Base-by-base conservation (phyloP, 768 basidiomycete species). In the Lactarius akahatsu region DNA sequence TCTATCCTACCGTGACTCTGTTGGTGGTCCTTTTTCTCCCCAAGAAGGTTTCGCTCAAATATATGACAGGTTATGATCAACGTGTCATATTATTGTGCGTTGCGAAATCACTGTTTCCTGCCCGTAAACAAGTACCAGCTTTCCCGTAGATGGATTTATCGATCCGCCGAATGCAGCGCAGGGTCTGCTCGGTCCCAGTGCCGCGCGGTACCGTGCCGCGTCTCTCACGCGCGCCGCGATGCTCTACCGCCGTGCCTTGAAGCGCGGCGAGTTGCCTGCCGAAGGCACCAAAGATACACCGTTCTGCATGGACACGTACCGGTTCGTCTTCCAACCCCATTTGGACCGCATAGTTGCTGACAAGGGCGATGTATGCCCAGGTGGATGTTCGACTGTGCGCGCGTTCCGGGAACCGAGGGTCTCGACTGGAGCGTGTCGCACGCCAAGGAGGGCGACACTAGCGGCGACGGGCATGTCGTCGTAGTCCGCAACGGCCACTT, bases 321-420 rank as follows among this genome's bases (percentile, higher is more conserved):
- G 91, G 90, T 89, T 69, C 62, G 78, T 68, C 34, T 26, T 32
- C 45, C 45, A 10, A 26, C 20, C 10, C 45, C 9, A 15, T 4
- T 52, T 47, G 56, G 13, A 2, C 45, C 26, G 52, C 38, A 3
- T 57, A 23, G 4, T 52, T 26, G 18, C 28, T 54, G 15, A 32
- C 13, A 41, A 26, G n/a, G 20, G 10, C 16, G 11, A n/a, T 38
- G 36, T 36, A 38, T 38, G 41, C 4, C 1, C 23, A 91, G 91
- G 59, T 94, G 92, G 92, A 93, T 94, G 92, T 94, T 94, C 70
- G 92, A 94, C 74, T 92, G 91, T 74, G 91, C 86, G 69, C 89
- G 92, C 63, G 80, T 94, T 23, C 92, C 92, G 2, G 89, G 90
- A 1, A 75, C 79, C 11, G 82, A 88, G 55, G 89, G 90, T 20